Conservation (phyloP, 2,329 filamentous ascomycete genomes). For the Incumbomyces lentus region DNA sequence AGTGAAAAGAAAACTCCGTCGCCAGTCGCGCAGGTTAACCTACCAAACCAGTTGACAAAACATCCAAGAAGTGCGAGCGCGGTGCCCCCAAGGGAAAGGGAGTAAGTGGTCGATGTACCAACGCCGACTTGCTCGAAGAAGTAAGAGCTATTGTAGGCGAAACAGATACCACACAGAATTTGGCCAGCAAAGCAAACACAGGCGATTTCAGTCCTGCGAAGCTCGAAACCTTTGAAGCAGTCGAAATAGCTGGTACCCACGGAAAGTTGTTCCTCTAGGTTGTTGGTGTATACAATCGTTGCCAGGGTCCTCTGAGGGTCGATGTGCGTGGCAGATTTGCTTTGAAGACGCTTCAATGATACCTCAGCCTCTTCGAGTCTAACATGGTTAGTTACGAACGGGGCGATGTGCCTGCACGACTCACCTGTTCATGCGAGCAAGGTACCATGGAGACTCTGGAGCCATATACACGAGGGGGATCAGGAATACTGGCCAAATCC, state of each 20-base stretch:
- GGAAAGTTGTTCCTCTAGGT: slow-evolving; percentile 18
- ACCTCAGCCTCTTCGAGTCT: slow-evolving; percentile 11
- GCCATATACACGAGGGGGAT: slow-evolving; percentile 9
- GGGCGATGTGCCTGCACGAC: no score
- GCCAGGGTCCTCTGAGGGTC: slow-evolving; percentile 23
- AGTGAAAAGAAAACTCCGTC: no score
- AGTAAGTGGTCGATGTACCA: slow-evolving; percentile 38
- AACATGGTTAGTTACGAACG: no score
- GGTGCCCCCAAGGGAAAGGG: slow-evolving; percentile 53
- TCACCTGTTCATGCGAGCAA: slow-evolving; percentile 10
- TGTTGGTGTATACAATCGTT: slow-evolving; percentile 30
- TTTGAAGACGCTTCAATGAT: slow-evolving; percentile 12
- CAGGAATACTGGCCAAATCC: slow-evolving; percentile 17
- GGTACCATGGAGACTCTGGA: slow-evolving; percentile 15
- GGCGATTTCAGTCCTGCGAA: slow-evolving; percentile 64
- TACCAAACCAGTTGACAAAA: slow-evolving; percentile 44
- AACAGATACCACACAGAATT: slow-evolving; percentile 51
- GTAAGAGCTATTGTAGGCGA: slow-evolving; percentile 50
- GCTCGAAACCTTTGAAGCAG: slow-evolving; percentile 69
- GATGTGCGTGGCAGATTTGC: not conserved
- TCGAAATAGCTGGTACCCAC: slow-evolving; percentile 52
- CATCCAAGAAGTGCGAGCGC: slow-evolving; percentile 71
- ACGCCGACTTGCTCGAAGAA: slow-evolving; percentile 48
- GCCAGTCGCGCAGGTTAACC: not conserved
- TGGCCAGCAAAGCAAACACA: slow-evolving; percentile 56